A percentile compares a stretch with the other conserved stretches of the same genome.
These are phyloP conservation scores for Tolypocladium ovalisporum DNA, from an alignment of 2,329 filamentous ascomycete genomes.

Conservation along the genomic window DNA sequence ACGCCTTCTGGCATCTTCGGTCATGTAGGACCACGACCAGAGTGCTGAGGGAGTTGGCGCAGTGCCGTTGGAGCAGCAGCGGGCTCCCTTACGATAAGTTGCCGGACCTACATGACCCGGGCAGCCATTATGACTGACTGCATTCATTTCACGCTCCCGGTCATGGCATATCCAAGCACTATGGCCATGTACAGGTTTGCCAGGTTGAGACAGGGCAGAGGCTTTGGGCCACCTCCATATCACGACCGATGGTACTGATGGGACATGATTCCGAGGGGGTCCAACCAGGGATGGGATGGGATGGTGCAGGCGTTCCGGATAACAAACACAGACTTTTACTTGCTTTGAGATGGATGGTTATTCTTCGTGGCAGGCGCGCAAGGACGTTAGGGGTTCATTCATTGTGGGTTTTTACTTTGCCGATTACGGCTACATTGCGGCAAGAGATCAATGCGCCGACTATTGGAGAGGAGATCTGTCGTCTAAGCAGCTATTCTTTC, in stretches of 20 bases:
- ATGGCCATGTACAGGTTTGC: background rate
- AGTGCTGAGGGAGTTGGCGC: background rate
- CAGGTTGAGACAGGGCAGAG: background rate
- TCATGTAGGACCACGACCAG: constrained; percentile 24
- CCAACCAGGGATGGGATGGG: background rate
- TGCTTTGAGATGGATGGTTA: background rate
- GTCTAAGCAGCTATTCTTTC: background rate
- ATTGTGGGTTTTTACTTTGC: background rate
- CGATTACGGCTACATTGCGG: background rate
- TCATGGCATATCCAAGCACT: too few species aligned
- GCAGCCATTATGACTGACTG: background rate
- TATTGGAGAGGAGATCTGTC: background rate
- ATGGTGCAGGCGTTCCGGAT: constrained; percentile 3
- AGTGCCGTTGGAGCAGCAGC: background rate
- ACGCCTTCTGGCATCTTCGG: constrained; percentile 29
- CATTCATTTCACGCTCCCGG: background rate
- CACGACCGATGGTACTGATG: constrained; percentile 1
- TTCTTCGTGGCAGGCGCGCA: background rate
- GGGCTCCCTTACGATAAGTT: background rate
- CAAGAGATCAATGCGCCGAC: background rate
- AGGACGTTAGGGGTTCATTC: background rate
- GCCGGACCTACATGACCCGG: background rate
- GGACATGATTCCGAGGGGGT: background rate
- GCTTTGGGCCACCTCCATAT: background rate
- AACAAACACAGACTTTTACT: constrained; percentile 1